Evolutionary conservation across 345 rosid species (phyloP).

Genomic region (Boechera stricta): DNA sequence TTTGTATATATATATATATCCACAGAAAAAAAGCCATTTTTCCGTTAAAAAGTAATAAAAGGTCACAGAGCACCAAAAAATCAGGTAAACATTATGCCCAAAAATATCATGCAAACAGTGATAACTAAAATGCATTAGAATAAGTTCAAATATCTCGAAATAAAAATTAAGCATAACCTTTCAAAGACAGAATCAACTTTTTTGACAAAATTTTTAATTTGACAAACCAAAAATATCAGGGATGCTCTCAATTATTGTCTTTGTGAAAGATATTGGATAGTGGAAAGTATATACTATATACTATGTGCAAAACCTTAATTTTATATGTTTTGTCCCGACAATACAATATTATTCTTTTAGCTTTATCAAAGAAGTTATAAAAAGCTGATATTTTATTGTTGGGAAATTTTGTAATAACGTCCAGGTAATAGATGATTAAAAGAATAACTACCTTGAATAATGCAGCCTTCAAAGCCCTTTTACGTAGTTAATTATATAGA

Average conservation of each 20-base stretch:
- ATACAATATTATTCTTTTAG: background rate
- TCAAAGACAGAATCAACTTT: constrained; percentile 23
- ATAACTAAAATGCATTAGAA: constrained; percentile 6
- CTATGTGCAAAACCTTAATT: constrained; percentile 30
- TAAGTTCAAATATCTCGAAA: constrained; percentile 1
- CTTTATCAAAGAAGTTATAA: constrained; percentile 37
- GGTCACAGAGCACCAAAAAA: background rate
- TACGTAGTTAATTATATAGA: background rate
- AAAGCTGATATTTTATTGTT: constrained; percentile 34
- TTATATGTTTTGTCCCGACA: constrained; percentile 36
- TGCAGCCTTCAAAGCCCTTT: constrained; percentile 12
- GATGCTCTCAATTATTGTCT: constrained; percentile 44
- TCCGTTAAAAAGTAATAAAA: background rate
- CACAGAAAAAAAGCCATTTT: no score
- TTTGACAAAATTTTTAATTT: constrained; percentile 4
- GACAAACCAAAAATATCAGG: background rate
- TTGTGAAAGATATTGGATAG: constrained; percentile 36
- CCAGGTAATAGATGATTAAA: constrained; percentile 20
- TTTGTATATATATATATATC: no score
- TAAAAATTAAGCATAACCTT: constrained; percentile 27
- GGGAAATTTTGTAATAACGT: constrained; percentile 33
- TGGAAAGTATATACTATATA: constrained; percentile 41
- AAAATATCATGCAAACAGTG: background rate
- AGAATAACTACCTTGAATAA: constrained; percentile 38
- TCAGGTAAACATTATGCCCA: background rate